phyloP scores from a whole-genome alignment of 1,139 yeast species.

The Sugiyamaella castrensis region DNA sequence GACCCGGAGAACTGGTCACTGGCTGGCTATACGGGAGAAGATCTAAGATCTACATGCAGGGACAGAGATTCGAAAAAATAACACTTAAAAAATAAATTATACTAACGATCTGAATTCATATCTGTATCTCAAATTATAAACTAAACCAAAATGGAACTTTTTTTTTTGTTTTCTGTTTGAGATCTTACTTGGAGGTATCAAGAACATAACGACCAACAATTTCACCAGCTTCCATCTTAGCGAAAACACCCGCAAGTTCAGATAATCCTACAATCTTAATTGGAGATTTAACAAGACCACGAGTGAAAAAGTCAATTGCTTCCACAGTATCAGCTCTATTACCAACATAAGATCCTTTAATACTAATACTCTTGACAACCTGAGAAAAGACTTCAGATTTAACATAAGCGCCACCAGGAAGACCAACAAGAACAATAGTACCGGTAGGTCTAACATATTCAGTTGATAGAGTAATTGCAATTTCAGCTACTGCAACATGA shows the following conservation, averaged over 20 bases:
- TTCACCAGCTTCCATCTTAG: slow-evolving; percentile 67
- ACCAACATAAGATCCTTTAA: slow-evolving; percentile 77
- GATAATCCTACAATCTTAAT: slow-evolving; percentile 63
- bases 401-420: slow-evolving; percentile 69
- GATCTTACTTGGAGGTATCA: slow-evolving; percentile 46
- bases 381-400: slow-evolving; percentile 60
- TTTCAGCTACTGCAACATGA: slow-evolving; percentile 75
- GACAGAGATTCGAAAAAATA: too few species aligned
- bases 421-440: slow-evolving; percentile 75
- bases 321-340: slow-evolving; percentile 77
- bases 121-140: background rate
- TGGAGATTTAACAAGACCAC: slow-evolving; percentile 68
- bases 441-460: slow-evolving; percentile 71
- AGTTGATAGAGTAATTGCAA: slow-evolving; percentile 66
- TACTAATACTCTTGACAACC: slow-evolving; percentile 61
- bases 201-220: slow-evolving; percentile 72
- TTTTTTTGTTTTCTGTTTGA: background rate
- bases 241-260: slow-evolving; percentile 57
- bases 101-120: too few species aligned
- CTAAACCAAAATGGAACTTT: background rate
- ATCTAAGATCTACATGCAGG: too few species aligned
- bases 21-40: too few species aligned
- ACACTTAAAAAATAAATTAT: too few species aligned
- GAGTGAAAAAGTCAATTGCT: slow-evolving; percentile 67
- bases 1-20: too few species aligned